Conservation (phyloP, 225 moss, liverwort and hornwort genomes). For the Climacium dendroides region DNA sequence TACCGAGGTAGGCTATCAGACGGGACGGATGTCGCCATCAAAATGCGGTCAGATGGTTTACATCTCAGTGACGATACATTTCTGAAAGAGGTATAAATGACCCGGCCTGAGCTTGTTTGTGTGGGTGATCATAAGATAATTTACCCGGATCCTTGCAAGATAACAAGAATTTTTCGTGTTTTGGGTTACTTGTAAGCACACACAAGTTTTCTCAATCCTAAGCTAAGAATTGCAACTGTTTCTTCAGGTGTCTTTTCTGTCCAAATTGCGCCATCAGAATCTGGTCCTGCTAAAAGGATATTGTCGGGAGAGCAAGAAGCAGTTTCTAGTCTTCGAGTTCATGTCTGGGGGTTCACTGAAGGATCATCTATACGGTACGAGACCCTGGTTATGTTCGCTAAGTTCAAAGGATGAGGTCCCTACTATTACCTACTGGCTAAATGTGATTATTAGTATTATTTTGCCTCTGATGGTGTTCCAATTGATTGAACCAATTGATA, state of each 20-base stretch:
- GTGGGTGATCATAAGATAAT: not conserved
- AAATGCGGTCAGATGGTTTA: slow-evolving; percentile 48
- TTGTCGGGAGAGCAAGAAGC: slow-evolving; percentile 50
- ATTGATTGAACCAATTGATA: not conserved
- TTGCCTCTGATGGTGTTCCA: not conserved
- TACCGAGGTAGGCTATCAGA: slow-evolving; percentile 46
- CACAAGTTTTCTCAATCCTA: not conserved
- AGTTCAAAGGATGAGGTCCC: not conserved
- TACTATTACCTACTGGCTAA: not conserved
- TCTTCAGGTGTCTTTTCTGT: slow-evolving; percentile 50
- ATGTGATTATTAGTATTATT: not conserved
- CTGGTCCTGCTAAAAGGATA: slow-evolving; percentile 54
- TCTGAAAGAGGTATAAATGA: slow-evolving; percentile 40
- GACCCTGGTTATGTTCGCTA: not conserved
- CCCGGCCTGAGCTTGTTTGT: not conserved
- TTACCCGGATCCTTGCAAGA: not conserved
- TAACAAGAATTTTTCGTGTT: not conserved
- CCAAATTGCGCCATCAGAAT: slow-evolving; percentile 55
- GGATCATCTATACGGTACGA: slow-evolving; percentile 60
- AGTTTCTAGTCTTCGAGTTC: slow-evolving; percentile 66
- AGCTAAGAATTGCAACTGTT: not conserved
- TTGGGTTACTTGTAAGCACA: not conserved
- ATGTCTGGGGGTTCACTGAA: slow-evolving; percentile 62
- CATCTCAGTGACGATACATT: slow-evolving; percentile 42
- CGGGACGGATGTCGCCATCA: slow-evolving; percentile 54